Evolutionary conservation across 148 eudicot genomes (phyloP), one percentile per base, ranked within the genome.

Genomic region (Agrostemma githago): DNA sequence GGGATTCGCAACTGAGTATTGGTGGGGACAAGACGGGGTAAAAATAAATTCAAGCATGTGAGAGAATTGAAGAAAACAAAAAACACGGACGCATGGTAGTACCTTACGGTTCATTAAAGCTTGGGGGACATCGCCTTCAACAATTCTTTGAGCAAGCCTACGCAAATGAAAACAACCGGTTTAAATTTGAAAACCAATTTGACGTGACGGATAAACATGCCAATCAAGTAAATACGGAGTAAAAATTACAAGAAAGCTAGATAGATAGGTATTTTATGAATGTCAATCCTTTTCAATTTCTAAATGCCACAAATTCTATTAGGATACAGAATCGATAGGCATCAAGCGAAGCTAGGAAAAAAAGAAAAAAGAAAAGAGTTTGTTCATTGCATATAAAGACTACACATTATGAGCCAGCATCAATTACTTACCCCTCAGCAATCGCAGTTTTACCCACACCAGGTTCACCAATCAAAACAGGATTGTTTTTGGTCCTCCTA

Each of bases 381-480:
- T 67, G 10, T 12, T 6, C 4, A 63, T 48, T 64, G 16, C 64
- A 42, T 56, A n/a, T 3, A 40, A 9, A 42, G 34, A 26, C 34
- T 26, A 26, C 1, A 26, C 34, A 26, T 26, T 26, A 26, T 1
- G 34, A 26, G 62, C 40, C 51, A 42, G 37, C n/a, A 43, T 16
- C 6, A 61, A 65, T 51, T 20, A 56, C 91, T 76, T 81, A 91
- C 98, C 98, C 98, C 79, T 95, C 98, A 72, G 97, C 94, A 72
- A 94, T 94, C 37, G 97, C 98, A 53, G 98, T 91, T 87, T 94
- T 94, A 68, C 98, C 98, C 48, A 94, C 98, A 74, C 98, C 98
- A 68, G 98, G 98, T 82, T 94, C 98, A 53, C 98, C 98, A 77
- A 94, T 94, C 75, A 94, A 84, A 71, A 94, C 97, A 71, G 98